These are phyloP conservation scores for Chamaecyparis obtusa DNA, from an alignment of 75 land plant species.

Conservation along the genomic window DNA sequence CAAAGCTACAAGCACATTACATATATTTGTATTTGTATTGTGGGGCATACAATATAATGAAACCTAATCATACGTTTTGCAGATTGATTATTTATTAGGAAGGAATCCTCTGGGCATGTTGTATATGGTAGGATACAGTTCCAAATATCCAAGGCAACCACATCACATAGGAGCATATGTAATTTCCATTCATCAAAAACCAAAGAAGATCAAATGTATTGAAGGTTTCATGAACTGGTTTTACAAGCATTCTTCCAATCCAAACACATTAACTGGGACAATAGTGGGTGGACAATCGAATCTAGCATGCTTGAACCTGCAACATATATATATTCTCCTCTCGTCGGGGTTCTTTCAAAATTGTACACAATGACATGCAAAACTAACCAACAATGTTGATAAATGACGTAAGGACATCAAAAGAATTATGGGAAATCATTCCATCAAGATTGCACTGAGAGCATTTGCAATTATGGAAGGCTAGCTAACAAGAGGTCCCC, in stretches of 20 bases:
- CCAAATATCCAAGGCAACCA: conserved; percentile 52
- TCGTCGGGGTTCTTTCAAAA: conserved; percentile 55
- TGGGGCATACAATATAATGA: background rate
- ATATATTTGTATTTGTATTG: too few relatives aligned
- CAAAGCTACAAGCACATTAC: background rate
- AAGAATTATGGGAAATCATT: too few relatives aligned
- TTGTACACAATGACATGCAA: background rate
- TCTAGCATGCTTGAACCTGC: conserved; percentile 54
- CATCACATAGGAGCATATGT: conserved; percentile 78
- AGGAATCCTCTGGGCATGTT: too few relatives aligned
- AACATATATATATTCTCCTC: conserved; percentile 73
- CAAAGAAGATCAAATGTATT: conserved; percentile 22
- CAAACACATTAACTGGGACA: conserved; percentile 65
- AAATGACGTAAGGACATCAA: too few relatives aligned
- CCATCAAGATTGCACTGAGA: too few relatives aligned
- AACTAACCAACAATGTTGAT: background rate
- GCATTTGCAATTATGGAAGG: too few relatives aligned
- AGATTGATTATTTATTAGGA: conserved; percentile 14
- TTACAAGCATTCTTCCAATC: conserved; percentile 40
- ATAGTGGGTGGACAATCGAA: conserved; percentile 79
- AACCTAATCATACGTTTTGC: conserved; percentile 68
- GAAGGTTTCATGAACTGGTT: conserved; percentile 62
- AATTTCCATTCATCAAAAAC: background rate
- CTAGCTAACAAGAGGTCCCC: too few relatives aligned
- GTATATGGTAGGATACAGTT: conserved; percentile 12